phyloP scores from a whole-genome alignment of 2,329 filamentous ascomycete species.

The Thermochaetoides dissita region DNA sequence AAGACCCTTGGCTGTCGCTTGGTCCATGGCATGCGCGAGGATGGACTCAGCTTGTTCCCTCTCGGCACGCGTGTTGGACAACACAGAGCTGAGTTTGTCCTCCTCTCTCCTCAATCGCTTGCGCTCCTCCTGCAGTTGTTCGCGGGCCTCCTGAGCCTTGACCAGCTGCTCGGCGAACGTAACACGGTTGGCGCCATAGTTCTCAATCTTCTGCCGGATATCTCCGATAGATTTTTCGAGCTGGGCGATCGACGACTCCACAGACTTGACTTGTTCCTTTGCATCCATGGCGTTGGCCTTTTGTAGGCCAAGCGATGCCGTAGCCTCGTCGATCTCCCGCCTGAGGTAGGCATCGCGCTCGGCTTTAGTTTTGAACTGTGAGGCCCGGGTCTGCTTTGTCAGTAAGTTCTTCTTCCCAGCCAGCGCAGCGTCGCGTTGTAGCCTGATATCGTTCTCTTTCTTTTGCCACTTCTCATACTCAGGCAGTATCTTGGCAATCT shows the following conservation, averaged over 20 bases:
- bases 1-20: conserved; percentile 71
- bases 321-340: conserved; percentile 67
- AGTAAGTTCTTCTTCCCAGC: conserved; percentile 65
- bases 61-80: conserved; percentile 62
- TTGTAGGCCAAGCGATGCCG: conserved; percentile 60
- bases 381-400: conserved; percentile 80
- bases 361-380: conserved; percentile 73
- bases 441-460: conserved; percentile 56
- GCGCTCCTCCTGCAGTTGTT: conserved; percentile 71
- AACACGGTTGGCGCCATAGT: conserved; percentile 61
- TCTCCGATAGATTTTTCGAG: conserved; percentile 60
- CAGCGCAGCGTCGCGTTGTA: conserved; percentile 63
- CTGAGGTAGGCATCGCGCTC: conserved; percentile 77
- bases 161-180: conserved; percentile 61
- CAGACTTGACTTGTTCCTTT: conserved; percentile 62
- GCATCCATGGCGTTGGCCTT: conserved; percentile 77
- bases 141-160: conserved; percentile 61
- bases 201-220: conserved; percentile 60
- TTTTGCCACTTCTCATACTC: conserved; percentile 60
- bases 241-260: conserved; percentile 56
- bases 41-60: conserved; percentile 63
- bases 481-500: conserved; percentile 63
- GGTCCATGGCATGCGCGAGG: conserved; percentile 76
- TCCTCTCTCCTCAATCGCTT: conserved; percentile 82
- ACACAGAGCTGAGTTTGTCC: conserved; percentile 67